Evolutionary conservation across 805 yeast genomes (phyloP), one percentile per base, ranked within the genome.

Genomic region (Debaryomyces tyrocola): DNA sequence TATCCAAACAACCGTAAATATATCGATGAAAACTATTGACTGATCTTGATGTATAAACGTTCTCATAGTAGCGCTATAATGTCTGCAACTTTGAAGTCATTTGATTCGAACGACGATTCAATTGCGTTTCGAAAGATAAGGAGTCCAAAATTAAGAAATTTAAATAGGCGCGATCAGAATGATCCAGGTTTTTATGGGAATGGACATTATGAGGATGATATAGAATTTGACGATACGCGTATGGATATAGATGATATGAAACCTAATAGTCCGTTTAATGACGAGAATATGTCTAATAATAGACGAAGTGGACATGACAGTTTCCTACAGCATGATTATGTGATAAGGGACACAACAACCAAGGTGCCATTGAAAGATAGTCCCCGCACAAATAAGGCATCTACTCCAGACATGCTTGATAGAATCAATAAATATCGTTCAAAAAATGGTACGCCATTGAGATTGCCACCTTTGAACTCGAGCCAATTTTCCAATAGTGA

Each of bases 181-280:
- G 17, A 31, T 31, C 9, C 34, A 8, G 27, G 9, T 31, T 31
- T 14, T 31, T 2, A 31, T 11, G 17, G 11, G 34, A 31, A 31
- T 6, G 17, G 8, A 14, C 14, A 12, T 6, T 8, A 8, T 14
- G 34, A 31, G 6, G 51, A 46, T 20, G 69, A 62, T 28, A 55
- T 56, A 41, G 70, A 65, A 35, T 64, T 65, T 49, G 70, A 64
- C 49, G 67, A 63, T 20, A 60, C 69, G 0, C 48, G 48, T n/a
- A 40, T 58, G 9, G 70, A 66, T 38, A 62, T 53, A 7, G 27
- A 24, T 24, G 29, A 38, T 11, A 27, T 46, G 10, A 39, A 44
- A 28, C 44, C 40, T 27, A 49, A 47, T 31, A 37, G 36, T 9
- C 33, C 45, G 12, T 24, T 9, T 24, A 24, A 24, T 24, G 10